phyloP scores from a whole-genome alignment of 768 basidiomycete genomes.

The Hortiboletus campestris region DNA sequence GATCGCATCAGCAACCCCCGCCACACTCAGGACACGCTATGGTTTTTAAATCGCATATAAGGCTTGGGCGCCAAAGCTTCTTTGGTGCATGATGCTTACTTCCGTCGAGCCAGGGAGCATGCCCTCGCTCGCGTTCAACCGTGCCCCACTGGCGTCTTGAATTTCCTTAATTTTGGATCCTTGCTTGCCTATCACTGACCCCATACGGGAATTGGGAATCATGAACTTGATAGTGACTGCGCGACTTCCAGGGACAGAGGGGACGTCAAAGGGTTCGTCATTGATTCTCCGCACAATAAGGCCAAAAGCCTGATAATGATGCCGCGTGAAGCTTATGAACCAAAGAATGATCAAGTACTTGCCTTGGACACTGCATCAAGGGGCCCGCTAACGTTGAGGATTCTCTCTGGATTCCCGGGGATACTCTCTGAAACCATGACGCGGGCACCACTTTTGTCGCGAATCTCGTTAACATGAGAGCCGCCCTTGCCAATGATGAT shows the following conservation, averaged over 20 bases:
- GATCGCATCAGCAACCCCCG: slow-evolving; percentile 97
- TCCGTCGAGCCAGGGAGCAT: slow-evolving; percentile 99
- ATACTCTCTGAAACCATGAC: slow-evolving; percentile 99
- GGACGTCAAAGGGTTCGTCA: slow-evolving; percentile 97
- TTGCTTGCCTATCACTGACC: slow-evolving; percentile 96
- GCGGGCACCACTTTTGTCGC: slow-evolving; percentile 94
- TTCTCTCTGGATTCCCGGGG: slow-evolving; percentile 98
- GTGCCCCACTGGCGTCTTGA: slow-evolving; percentile 95
- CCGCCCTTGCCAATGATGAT: slow-evolving; percentile 98
- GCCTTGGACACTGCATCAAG: slow-evolving; percentile 99
- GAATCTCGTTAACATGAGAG: slow-evolving; percentile 95
- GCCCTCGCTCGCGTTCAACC: slow-evolving; percentile 94
- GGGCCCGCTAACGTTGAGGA: slow-evolving; percentile 93
- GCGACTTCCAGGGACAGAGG: slow-evolving; percentile 95
- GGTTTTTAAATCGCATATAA: slow-evolving; percentile 16
- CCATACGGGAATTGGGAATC: slow-evolving; percentile 99
- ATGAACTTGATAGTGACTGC: slow-evolving; percentile 99
- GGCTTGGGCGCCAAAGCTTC: slow-evolving; percentile 2
- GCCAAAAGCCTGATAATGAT: slow-evolving; percentile 78
- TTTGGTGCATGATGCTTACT: slow-evolving; percentile 45
- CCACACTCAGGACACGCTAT: slow-evolving; percentile 95
- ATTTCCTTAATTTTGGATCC: slow-evolving; percentile 99
- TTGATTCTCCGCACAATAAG: slow-evolving; percentile 98
- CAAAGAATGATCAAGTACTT: slow-evolving; percentile 20
- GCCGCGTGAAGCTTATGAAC: neutral